Conservation (phyloP, 2,329 filamentous ascomycete genomes). For the Aureobasidium sp. region DNA sequence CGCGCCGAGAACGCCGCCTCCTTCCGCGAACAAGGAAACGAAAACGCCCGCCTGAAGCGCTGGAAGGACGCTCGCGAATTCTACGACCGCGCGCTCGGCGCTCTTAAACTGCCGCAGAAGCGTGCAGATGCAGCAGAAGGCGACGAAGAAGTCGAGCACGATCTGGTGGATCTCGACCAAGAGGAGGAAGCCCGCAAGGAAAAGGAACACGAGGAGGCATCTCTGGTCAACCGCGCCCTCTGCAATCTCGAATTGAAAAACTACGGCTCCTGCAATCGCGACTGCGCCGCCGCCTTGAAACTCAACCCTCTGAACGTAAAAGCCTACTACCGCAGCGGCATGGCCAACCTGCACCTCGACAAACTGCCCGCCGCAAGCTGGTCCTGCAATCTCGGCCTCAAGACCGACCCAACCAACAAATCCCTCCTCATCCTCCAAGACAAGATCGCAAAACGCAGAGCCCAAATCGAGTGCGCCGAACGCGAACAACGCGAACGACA, state of each 20-base stretch:
- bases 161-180: slow-evolving; percentile 35
- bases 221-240: slow-evolving; percentile 79
- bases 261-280: slow-evolving; percentile 75
- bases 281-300: slow-evolving; percentile 70
- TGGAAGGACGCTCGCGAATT: slow-evolving; percentile 85
- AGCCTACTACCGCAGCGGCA: slow-evolving; percentile 77
- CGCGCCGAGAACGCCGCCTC: slow-evolving; percentile 70
- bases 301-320: slow-evolving; percentile 78
- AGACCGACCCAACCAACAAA: slow-evolving; percentile 60
- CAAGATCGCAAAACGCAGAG: slow-evolving; percentile 54
- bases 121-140: slow-evolving; percentile 37
- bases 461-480: slow-evolving; percentile 47
- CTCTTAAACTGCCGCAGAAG: slow-evolving; percentile 55
- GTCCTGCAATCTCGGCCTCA: slow-evolving; percentile 63
- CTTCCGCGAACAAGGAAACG: slow-evolving; percentile 90
- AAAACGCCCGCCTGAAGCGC: slow-evolving; percentile 63
- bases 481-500: slow-evolving; percentile 48
- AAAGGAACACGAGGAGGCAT: slow-evolving; percentile 59
- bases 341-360: slow-evolving; percentile 68
- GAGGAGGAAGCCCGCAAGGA: slow-evolving; percentile 55
- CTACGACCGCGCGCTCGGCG: slow-evolving; percentile 75
- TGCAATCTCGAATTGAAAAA: slow-evolving; percentile 85
- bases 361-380: slow-evolving; percentile 74
- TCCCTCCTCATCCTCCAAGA: slow-evolving; percentile 53
- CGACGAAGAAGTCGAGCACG: slow-evolving; percentile 32